These are phyloP conservation scores for Polyporus tsugae DNA, from an alignment of 1,284 basidiomycete genomes.

Conservation along the genomic window DNA sequence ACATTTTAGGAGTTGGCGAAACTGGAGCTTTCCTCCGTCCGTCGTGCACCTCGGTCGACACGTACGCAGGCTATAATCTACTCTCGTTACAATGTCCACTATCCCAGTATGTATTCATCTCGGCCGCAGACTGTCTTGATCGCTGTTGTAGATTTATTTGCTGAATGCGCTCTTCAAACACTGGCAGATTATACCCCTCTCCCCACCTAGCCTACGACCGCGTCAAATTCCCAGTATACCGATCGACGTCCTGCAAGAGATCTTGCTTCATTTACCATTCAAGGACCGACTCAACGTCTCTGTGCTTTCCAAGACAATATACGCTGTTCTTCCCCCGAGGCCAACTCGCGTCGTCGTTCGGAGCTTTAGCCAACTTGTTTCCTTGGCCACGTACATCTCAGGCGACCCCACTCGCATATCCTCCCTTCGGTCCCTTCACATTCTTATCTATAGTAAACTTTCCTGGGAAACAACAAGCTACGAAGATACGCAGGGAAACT, in stretches of 20 bases:
- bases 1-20: too few species aligned
- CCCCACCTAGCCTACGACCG: too few species aligned
- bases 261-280: not conserved
- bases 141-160: too few species aligned
- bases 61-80: too few species aligned
- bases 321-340: not conserved
- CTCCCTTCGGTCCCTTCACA: not conserved
- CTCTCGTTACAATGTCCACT: too few species aligned
- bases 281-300: not conserved
- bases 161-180: too few species aligned
- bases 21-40: too few species aligned
- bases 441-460: not conserved
- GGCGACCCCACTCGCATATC: not conserved
- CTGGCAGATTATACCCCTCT: too few species aligned
- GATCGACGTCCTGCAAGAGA: not conserved
- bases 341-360: not conserved
- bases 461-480: not conserved
- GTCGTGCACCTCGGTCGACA: too few species aligned
- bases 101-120: too few species aligned
- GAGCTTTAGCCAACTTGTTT: not conserved
- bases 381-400: not conserved
- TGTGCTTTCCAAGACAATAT: not conserved
- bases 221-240: not conserved
- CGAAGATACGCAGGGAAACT: not conserved
- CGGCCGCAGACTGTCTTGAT: too few species aligned